Evolutionary conservation across 2,329 filamentous ascomycete genomes (phyloP).

Genomic region (Aureobasidium sp.): DNA sequence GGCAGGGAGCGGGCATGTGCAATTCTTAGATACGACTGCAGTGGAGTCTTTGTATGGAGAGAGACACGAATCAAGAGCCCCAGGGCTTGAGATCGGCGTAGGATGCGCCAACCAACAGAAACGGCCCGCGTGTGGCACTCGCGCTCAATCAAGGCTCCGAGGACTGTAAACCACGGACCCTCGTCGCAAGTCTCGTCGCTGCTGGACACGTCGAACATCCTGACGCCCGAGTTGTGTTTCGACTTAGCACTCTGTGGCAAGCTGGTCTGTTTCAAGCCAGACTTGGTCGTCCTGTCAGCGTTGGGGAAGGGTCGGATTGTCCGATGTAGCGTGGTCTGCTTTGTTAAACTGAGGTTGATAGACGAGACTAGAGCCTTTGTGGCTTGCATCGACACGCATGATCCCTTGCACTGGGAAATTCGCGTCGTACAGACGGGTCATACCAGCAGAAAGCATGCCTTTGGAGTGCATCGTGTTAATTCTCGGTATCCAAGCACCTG

Average conservation of each 20-base stretch:
- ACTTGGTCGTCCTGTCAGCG: background rate
- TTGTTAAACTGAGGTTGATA: slow-evolving; percentile 6
- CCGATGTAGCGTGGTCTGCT: background rate
- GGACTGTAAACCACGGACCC: background rate
- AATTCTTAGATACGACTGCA: background rate
- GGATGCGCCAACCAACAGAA: slow-evolving; percentile 1
- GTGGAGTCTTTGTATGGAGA: slow-evolving; percentile 8
- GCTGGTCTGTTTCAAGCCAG: background rate
- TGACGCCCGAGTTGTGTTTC: background rate
- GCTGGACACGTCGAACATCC: background rate
- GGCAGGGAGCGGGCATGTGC: slow-evolving; percentile 8
- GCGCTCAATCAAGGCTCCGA: background rate
- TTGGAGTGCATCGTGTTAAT: background rate
- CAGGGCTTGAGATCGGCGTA: slow-evolving; percentile 4
- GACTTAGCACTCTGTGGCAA: background rate
- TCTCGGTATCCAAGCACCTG: background rate
- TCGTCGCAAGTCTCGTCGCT: background rate
- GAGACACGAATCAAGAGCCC: slow-evolving; percentile 1
- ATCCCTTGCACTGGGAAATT: background rate
- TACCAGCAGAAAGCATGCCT: background rate
- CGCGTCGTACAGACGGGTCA: slow-evolving; percentile 1
- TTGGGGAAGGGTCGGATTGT: background rate
- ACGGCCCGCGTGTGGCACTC: slow-evolving; percentile 2
- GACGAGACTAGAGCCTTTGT: slow-evolving; percentile 8
- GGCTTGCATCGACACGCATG: slow-evolving; percentile 9